Percentiles rank a stretch among this genome's conserved stretches.
Evolutionary conservation across 192 early-diverging fungal genomes (phyloP).

Genomic region (Backusella liffmaniae): DNA sequence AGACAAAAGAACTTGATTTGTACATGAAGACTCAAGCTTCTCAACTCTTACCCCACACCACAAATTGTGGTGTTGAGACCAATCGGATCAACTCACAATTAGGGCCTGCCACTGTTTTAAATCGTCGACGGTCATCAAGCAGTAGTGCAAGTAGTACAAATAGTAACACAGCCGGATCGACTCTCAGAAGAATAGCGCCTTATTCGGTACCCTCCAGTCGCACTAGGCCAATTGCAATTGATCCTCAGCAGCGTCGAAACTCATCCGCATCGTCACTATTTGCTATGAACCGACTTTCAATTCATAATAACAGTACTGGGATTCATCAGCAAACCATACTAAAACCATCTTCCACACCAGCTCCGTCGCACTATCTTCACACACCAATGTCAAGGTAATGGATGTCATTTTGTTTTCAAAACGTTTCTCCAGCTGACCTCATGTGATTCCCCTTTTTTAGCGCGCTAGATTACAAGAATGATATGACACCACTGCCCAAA

Average conservation of each 20-base stretch:
- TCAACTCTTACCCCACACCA: neutral
- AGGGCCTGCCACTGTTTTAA: neutral
- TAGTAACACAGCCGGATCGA: neutral
- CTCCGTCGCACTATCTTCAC: neutral
- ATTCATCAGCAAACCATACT: neutral
- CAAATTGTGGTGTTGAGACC: neutral
- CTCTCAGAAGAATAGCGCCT: constrained; percentile 2
- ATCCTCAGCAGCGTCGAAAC: neutral
- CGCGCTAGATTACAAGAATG: neutral
- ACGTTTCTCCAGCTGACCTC: neutral
- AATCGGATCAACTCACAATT: neutral
- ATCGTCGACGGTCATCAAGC: constrained; percentile 1
- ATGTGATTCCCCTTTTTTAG: neutral
- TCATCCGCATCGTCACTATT: neutral
- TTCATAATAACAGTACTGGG: neutral
- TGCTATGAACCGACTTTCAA: constrained; percentile 1
- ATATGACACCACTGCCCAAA: constrained; percentile 5
- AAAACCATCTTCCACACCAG: neutral
- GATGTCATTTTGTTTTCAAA: neutral
- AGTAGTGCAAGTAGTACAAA: neutral
- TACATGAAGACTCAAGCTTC: constrained; percentile 19
- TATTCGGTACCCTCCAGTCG: neutral
- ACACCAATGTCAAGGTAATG: neutral
- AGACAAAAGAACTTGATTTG: constrained; percentile 47
- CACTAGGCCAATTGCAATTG: neutral